Percentiles rank a stretch among this genome's conserved stretches.
Evolutionary conservation across 257 asterid genomes (phyloP).

Genomic region (Anisodus acutangulus): DNA sequence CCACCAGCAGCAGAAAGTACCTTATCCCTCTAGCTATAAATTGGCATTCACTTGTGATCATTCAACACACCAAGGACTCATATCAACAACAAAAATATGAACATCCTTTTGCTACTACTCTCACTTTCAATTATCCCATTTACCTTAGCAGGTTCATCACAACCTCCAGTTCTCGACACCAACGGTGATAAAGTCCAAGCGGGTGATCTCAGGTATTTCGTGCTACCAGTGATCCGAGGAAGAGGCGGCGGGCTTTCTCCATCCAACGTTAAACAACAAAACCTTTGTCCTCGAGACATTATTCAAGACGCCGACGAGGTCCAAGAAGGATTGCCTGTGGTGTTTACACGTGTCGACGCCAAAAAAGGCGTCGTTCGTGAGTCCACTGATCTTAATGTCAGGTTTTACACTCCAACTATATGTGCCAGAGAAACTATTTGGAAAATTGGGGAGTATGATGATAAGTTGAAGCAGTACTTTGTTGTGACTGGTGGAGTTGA

Average conservation of each 20-base stretch:
- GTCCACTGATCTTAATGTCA: slow-evolving; percentile 28
- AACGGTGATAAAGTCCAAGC: background rate
- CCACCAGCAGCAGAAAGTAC: too few species aligned
- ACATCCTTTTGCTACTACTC: background rate
- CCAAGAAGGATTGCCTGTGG: slow-evolving; percentile 29
- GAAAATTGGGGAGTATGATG: slow-evolving; percentile 26
- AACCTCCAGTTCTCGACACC: slow-evolving; percentile 14
- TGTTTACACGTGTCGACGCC: background rate
- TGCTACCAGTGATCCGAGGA: slow-evolving; percentile 25
- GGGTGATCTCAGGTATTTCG: background rate
- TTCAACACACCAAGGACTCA: background rate
- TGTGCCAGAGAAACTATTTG: slow-evolving; percentile 36
- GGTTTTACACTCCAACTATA: slow-evolving; percentile 22
- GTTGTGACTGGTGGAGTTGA: slow-evolving; percentile 33
- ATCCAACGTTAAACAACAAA: slow-evolving; percentile 7
- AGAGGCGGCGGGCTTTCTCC: slow-evolving; percentile 18
- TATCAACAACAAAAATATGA: background rate
- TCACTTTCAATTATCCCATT: background rate
- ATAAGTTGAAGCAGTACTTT: background rate
- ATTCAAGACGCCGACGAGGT: slow-evolving; percentile 10
- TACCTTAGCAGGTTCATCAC: background rate
- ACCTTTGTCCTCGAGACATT: slow-evolving; percentile 28
- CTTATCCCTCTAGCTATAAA: background rate
- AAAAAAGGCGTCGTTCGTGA: slow-evolving; percentile 24
- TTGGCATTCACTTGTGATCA: background rate